Percentiles rank a stretch among this genome's conserved stretches.
These are phyloP conservation scores for Elsinoe fawcettii DNA, from an alignment of 2,329 filamentous ascomycete species.

Conservation along the genomic window DNA sequence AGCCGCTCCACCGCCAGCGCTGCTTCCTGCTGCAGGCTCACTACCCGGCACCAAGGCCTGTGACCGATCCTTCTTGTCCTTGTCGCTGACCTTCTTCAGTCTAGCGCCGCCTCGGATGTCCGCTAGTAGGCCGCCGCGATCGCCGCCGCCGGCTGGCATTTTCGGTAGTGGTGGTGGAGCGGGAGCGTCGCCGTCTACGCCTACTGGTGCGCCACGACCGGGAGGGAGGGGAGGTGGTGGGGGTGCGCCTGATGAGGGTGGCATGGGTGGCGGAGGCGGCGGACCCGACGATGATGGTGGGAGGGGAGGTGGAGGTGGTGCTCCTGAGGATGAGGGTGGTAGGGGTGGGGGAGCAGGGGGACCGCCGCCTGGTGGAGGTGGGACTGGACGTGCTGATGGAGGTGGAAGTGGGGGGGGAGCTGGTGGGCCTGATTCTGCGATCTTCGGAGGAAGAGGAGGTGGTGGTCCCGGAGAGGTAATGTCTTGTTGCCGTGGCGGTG, in stretches of 20 bases:
- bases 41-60: constrained; percentile 51
- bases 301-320: constrained; percentile 28
- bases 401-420: constrained; percentile 37
- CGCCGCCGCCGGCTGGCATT: constrained; percentile 38
- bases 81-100: constrained; percentile 67
- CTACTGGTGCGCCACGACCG: constrained; percentile 41
- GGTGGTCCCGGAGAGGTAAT: constrained; percentile 25
- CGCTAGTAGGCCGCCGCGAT: constrained; percentile 56
- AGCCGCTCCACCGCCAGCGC: constrained; percentile 41
- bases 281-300: constrained; percentile 28
- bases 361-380: constrained; percentile 22
- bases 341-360: constrained; percentile 36
- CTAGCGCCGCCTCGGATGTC: constrained; percentile 60
- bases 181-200: constrained; percentile 44
- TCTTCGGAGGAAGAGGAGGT: constrained; percentile 18
- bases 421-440: constrained; percentile 22
- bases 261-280: constrained; percentile 37
- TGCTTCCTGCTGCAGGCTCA: constrained; percentile 46
- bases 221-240: constrained; percentile 40
- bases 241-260: constrained; percentile 29
- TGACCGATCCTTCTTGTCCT: constrained; percentile 65
- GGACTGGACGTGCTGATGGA: constrained; percentile 27
- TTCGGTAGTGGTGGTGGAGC: constrained; percentile 42
- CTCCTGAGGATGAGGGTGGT: constrained; percentile 29
- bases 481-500: constrained; percentile 30